Base-by-base conservation (phyloP, 2,329 filamentous ascomycete genomes). In the Hirsutella rhossiliensis region DNA sequence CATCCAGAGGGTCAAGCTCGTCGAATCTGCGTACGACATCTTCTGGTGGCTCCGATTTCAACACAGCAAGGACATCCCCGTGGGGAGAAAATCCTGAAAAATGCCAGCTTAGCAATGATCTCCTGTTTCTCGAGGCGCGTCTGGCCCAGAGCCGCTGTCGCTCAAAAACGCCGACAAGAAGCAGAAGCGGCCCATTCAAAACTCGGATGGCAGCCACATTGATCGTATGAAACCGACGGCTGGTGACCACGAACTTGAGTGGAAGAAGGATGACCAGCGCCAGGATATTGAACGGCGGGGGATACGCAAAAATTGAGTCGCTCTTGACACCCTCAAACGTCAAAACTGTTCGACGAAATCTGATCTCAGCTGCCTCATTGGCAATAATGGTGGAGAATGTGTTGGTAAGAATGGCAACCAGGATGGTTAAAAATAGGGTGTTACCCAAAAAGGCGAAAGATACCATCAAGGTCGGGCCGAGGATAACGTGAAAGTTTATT, bases 251-350 rank as follows among this genome's bases (percentile, higher is more conserved):
- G 52, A 80, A 73, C 52, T 83, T 84, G 23, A 86, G 62, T 0
- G 82, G 82, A 1, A 85, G 68, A 27, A 86, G 65, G 29, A 79
- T 55, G 23, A 77, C 44, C 17, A 86, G 65, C 2, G 82, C 82
- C 15, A 81, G 58, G 28, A 87, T 70, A 52, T 87, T 87, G 60
- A 84, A 81, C 1, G 82, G 82, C 0, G 82, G 81, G 12, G 77
- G 73, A 54, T 84, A 84, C 12, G 78, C 71, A 55, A 84, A 84
- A 29, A 86, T 72, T 8, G 80, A 76, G 54, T 86, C 82, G 38
- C 73, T 78, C 60, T 86, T 86, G 51, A 86, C 82, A 28, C 82
- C 81, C 61, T 85, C 81, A 49, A 86, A 82, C 0, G 82, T 85
- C 15, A 85, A 65, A 9, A 87, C 82, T 1, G 82, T 78, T 38